phyloP scores from a whole-genome alignment of 208 protist species.

The Leishmania arabica region DNA sequence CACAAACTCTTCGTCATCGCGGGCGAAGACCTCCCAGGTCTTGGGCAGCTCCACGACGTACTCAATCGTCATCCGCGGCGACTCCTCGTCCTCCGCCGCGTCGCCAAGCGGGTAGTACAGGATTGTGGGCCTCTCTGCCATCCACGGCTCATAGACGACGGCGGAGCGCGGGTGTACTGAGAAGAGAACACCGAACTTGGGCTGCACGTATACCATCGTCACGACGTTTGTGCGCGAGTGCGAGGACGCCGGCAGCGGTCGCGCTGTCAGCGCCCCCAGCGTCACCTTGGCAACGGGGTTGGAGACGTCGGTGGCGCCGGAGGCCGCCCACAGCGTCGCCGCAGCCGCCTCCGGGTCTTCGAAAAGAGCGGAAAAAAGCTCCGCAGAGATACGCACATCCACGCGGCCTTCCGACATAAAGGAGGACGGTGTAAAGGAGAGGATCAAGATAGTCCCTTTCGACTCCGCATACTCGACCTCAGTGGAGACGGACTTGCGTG shows the following conservation, averaged over 20 bases:
- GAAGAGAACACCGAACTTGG: constrained; percentile 50
- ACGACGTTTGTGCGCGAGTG: constrained; percentile 22
- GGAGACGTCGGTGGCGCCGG: neutral
- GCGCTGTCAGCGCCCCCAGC: constrained; percentile 11
- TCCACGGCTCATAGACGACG: constrained; percentile 48
- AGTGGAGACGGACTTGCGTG: neutral
- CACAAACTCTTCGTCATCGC: constrained; percentile 53
- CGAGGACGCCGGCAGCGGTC: constrained; percentile 9
- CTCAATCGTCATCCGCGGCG: constrained; percentile 36
- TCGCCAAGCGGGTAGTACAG: constrained; percentile 63
- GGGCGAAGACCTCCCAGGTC: constrained; percentile 45
- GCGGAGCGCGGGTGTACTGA: constrained; percentile 40
- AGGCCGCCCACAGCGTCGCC: constrained; percentile 16
- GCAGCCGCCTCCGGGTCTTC: constrained; percentile 20
- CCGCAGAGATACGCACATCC: constrained; percentile 10
- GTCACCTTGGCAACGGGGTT: constrained; percentile 16
- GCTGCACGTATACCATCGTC: constrained; percentile 48
- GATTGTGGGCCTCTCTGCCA: constrained; percentile 44
- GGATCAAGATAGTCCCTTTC: constrained; percentile 8
- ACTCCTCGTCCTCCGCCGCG: constrained; percentile 1
- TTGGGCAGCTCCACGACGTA: constrained; percentile 38
- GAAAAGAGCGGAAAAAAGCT: constrained; percentile 11
- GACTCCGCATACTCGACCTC: neutral
- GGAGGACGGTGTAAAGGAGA: constrained; percentile 14
- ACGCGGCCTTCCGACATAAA: constrained; percentile 6